Percentiles rank a stretch among this genome's conserved stretches.
Evolutionary conservation across 345 rosid genomes (phyloP).

Genomic region (Acer campestre): DNA sequence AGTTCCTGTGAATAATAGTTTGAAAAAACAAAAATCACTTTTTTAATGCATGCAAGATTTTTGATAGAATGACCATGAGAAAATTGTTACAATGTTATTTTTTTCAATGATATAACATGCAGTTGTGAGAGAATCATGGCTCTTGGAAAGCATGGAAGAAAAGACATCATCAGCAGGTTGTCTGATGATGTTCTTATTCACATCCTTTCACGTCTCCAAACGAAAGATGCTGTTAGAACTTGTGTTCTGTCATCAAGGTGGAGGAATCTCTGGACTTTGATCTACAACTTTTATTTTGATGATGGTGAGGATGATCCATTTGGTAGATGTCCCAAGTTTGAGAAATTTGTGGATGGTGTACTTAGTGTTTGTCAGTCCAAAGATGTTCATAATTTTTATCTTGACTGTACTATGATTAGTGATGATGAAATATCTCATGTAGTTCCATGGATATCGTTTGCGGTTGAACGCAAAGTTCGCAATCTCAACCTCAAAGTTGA

Average conservation of each 20-base stretch:
- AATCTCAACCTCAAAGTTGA: neutral
- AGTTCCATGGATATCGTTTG: neutral
- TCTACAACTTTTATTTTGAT: neutral
- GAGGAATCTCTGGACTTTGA: conserved; percentile 7
- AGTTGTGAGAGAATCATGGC: neutral
- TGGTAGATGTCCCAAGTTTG: neutral
- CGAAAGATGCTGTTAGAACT: neutral
- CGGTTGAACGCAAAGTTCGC: neutral
- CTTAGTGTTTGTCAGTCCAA: neutral
- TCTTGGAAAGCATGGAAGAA: neutral
- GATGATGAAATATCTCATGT: neutral
- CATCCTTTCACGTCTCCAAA: conserved; percentile 15
- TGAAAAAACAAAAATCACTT: too few relatives aligned
- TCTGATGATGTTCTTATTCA: conserved; percentile 18
- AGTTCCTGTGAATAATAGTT: too few relatives aligned
- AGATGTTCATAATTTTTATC: conserved; percentile 1
- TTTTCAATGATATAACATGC: neutral
- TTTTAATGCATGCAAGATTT: neutral
- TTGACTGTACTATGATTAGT: neutral
- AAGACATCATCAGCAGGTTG: conserved; percentile 5
- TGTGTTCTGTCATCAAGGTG: conserved; percentile 19
- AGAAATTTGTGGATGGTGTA: neutral
- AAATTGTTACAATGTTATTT: neutral
- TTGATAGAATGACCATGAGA: neutral
- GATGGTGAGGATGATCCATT: neutral